These are phyloP conservation scores for Lipomyces sp. DNA, from an alignment of 805 yeast genomes.

Conservation along the genomic window DNA sequence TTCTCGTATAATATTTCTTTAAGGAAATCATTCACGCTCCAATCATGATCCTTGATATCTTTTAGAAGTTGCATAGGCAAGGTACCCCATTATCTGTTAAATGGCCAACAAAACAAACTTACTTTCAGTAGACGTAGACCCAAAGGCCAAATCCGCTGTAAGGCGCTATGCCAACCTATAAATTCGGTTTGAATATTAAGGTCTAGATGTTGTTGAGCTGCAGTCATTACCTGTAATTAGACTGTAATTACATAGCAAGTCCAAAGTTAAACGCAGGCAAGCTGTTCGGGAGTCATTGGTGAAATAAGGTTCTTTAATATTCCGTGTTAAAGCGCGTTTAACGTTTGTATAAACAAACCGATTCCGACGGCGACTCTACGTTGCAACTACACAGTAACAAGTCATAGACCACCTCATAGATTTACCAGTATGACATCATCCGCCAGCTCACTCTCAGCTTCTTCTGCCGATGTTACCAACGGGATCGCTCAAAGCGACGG, in stretches of 20 bases:
- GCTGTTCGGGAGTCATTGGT: no score
- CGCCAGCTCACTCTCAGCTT: not conserved
- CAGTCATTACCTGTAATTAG: no score
- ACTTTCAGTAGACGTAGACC: conserved; percentile 42
- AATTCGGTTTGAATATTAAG: not conserved
- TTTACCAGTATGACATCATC: not conserved
- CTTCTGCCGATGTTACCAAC: not conserved
- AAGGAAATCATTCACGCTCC: conserved; percentile 11
- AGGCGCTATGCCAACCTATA: conserved; percentile 43
- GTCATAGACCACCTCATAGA: not conserved
- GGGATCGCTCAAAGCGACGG: not conserved
- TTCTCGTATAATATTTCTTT: not conserved
- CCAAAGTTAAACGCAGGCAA: no score
- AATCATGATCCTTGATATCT: conserved; percentile 22
- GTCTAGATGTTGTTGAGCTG: no score
- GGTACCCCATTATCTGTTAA: no score
- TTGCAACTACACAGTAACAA: not conserved
- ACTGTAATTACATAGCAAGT: no score
- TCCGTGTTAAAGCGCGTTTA: no score
- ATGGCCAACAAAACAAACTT: no score
- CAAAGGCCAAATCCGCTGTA: conserved; percentile 44
- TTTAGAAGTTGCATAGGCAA: not conserved
- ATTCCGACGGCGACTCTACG: no score
- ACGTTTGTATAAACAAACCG: not conserved
- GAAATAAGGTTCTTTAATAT: no score